Evolutionary conservation across 2,329 filamentous ascomycete species (phyloP), one percentile per base, ranked within the genome.

Genomic region (Phyllosticta citribraziliensis): DNA sequence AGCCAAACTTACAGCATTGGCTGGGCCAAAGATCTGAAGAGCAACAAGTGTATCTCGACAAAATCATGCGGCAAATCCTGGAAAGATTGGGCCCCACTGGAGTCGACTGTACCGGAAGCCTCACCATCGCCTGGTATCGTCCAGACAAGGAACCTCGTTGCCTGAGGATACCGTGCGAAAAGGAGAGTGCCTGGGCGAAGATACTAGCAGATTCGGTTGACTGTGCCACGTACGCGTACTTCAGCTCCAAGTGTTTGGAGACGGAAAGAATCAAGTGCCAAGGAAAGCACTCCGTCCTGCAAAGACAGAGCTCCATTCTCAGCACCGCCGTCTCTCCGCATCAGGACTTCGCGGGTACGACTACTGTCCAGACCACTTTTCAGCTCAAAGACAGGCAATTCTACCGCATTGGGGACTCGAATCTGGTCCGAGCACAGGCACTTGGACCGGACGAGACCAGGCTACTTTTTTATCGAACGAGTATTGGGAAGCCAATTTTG

Each of bases 201-300:
- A 52, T 64, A 5, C 35, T 64, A 2, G 60, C 60, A 5, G 62
- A 64, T 27, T 64, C 62, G 5, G 50, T 19, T 1, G 62, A 64
- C 22, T 64, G 55, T n/a, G 62, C 62, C 17, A 64, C 62, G 6
- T 64, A 60, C n/a, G 56, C 60, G 14, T 64, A 64, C 53, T 50
- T 64, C 14, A 47, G 25, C 5, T 55, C 53, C 5, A 14, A 25
- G 6, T 64, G 62, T 33, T 35, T 64, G 6, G 52, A 62, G 52
- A 57, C 59, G 2, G 24, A 40, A 2, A 51, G 2, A 2, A 24
- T 59, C 11, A 56, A 62, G 50, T 64, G 60, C 40, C 50, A 56
- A 2, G 62, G 62, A 5, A 52, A 50, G 14, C 20, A 20, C 5
- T 27, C 62, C 11, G 2, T 20, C 9, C 61, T 58, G 58, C 40